Evolutionary conservation across 2,329 filamentous ascomycete species (phyloP), one percentile per base, ranked within the genome.

Genomic region (Cladosporium sp.): DNA sequence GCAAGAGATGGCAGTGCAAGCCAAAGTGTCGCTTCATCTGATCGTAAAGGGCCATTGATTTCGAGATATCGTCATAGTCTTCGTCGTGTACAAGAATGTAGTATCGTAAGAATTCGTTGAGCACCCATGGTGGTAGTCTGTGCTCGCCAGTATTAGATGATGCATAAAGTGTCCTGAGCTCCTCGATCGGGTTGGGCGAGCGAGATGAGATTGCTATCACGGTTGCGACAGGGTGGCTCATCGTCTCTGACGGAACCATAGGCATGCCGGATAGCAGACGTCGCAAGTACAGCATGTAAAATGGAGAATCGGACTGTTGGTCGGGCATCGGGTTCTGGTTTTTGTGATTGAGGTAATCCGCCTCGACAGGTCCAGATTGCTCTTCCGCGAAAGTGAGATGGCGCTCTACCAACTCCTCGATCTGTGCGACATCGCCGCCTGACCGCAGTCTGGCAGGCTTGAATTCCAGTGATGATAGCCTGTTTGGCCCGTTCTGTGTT

Each of bases 1-100:
- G 85, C 36, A 99, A 83, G 13, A 99, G 83, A 78, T 99, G 95
- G 75, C 95, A 99, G 78, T 99, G 93, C 57, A 98, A 82, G 1
- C 95, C 95, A 69, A 99, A 92, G 79, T 97, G 92, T n/a, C 95
- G 88, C 79, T 98, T 99, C 96, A 99, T 99, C 77, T 97, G 92
- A 72, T 99, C 95, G 77, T 97, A 99, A 30, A 98, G 83, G 21
- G 88, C 87, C 77, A 94, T 94, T 14, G 93, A 96, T 78, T 93
- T 91, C 43, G 88, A 87, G 67, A 98, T 96, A 75, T 99, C 93
- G 74, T 97, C 94, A 67, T 88, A 88, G 75, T 99, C 95, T 79
- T 99, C 96, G 72, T 99, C 95, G 73, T 99, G 95, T 21, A 99
- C 90, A 49, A 99, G 83, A 18, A 99, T 91, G 78, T 99, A 99